Evolutionary conservation across 2,329 filamentous ascomycete genomes (phyloP).

Genomic region (Orbilia ellipsospora): DNA sequence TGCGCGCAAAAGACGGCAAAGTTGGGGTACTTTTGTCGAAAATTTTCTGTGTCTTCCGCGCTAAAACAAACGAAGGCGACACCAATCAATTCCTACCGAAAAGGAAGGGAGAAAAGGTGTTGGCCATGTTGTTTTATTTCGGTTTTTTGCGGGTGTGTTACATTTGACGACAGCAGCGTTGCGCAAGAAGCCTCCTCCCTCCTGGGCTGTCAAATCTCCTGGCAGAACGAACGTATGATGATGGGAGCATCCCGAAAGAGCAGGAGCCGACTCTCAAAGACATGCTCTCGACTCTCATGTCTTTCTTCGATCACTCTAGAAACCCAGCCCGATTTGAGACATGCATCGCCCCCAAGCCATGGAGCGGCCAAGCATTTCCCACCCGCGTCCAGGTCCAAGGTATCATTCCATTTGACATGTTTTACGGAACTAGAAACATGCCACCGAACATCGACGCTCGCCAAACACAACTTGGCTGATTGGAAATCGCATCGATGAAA

Average conservation of each 20-base stretch:
- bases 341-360: conserved; percentile 31
- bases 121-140: conserved; percentile 33
- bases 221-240: too few relatives aligned
- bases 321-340: conserved; percentile 26
- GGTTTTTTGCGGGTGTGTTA: conserved; percentile 32
- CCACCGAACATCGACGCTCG: background rate
- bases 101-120: conserved; percentile 12
- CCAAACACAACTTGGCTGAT: conserved; percentile 8
- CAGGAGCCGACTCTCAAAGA: conserved; percentile 18
- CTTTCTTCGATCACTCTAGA: conserved; percentile 10
- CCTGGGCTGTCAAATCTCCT: conserved; percentile 12
- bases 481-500: conserved; percentile 15
- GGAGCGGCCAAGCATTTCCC: conserved; percentile 31
- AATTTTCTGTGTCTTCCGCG: conserved; percentile 4
- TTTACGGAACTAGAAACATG: background rate
- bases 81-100: background rate
- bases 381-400: conserved; percentile 39
- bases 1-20: background rate
- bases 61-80: background rate
- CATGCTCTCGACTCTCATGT: background rate
- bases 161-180: conserved; percentile 30
- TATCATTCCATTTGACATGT: conserved; percentile 31
- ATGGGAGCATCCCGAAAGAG: conserved; percentile 24
- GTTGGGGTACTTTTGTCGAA: background rate
- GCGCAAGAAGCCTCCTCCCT: conserved; percentile 16